Conservation (phyloP, 371 early-diverging fungal genomes). For the Haplosporangium sp. region DNA sequence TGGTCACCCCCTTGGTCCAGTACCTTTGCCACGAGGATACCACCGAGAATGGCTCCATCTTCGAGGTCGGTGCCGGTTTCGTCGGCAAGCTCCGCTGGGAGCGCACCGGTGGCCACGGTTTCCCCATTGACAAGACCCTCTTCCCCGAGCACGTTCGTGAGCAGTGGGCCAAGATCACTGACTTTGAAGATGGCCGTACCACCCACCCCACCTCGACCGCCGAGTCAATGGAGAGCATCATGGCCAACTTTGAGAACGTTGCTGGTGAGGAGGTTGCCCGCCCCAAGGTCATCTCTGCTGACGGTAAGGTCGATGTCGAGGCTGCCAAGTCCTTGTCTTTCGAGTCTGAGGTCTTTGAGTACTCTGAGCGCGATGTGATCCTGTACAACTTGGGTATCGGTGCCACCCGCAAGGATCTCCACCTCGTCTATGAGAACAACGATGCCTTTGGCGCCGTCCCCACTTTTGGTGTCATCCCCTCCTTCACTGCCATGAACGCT, state of each 20-base stretch:
- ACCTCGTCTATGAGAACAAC: conserved; percentile 77
- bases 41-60: conserved; percentile 88
- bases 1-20: conserved; percentile 95
- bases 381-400: conserved; percentile 75
- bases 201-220: conserved; percentile 83
- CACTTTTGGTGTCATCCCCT: conserved; percentile 74
- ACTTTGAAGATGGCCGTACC: conserved; percentile 95
- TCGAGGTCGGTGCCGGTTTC: conserved; percentile 96
- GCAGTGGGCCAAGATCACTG: conserved; percentile 81
- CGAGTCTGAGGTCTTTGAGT: conserved; percentile 65
- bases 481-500: conserved; percentile 73
- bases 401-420: conserved; percentile 61
- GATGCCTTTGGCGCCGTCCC: conserved; percentile 56
- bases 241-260: conserved; percentile 77
- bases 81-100: conserved; percentile 95
- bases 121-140: conserved; percentile 91
- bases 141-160: conserved; percentile 84
- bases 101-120: conserved; percentile 89
- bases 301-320: conserved; percentile 72
- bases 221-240: conserved; percentile 87
- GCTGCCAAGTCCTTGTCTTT: conserved; percentile 70
- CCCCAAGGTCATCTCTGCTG: conserved; percentile 33
- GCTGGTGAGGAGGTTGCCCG: conserved; percentile 49
- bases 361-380: conserved; percentile 81
- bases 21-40: conserved; percentile 92